These are phyloP conservation scores for Decorospora gaudefroyi DNA, from an alignment of 2,329 filamentous ascomycete genomes.

Conservation along the genomic window DNA sequence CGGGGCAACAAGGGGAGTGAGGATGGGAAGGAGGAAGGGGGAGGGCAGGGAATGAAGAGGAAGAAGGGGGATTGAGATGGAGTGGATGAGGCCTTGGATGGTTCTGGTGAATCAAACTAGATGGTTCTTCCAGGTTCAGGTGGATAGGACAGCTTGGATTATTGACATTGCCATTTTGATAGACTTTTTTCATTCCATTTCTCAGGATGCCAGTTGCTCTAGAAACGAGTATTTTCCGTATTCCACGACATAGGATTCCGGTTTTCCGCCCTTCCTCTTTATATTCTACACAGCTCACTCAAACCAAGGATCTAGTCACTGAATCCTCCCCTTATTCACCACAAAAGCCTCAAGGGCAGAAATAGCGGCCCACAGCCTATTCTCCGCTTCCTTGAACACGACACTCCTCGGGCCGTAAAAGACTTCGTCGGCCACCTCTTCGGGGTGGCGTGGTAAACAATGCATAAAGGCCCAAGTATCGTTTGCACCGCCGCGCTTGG, in stretches of 20 bases:
- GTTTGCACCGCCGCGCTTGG: conserved; percentile 82
- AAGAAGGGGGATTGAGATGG: neutral
- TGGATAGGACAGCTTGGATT: too few species aligned
- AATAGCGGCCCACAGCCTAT: conserved; percentile 88
- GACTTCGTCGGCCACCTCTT: conserved; percentile 93
- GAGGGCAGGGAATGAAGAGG: neutral
- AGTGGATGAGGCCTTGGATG: neutral
- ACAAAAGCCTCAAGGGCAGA: conserved; percentile 86
- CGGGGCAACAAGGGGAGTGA: conserved; percentile 36
- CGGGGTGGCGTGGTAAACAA: conserved; percentile 86
- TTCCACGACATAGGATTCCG: neutral
- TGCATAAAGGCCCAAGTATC: conserved; percentile 97
- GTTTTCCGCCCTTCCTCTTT: neutral
- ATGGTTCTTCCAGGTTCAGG: too few species aligned
- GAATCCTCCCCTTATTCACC: conserved; percentile 88
- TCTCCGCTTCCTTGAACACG: conserved; percentile 93
- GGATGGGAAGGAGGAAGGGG: neutral
- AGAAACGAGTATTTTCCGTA: neutral
- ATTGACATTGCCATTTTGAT: too few species aligned
- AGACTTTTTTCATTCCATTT: too few species aligned
- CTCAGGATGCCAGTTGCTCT: too few species aligned
- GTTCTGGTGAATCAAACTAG: neutral
- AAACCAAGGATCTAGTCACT: conserved; percentile 39
- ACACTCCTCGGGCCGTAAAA: conserved; percentile 86
- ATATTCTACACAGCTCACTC: conserved; percentile 10